Conservation (phyloP, 177 flowering plant genomes). For the Telopea speciosissima region DNA sequence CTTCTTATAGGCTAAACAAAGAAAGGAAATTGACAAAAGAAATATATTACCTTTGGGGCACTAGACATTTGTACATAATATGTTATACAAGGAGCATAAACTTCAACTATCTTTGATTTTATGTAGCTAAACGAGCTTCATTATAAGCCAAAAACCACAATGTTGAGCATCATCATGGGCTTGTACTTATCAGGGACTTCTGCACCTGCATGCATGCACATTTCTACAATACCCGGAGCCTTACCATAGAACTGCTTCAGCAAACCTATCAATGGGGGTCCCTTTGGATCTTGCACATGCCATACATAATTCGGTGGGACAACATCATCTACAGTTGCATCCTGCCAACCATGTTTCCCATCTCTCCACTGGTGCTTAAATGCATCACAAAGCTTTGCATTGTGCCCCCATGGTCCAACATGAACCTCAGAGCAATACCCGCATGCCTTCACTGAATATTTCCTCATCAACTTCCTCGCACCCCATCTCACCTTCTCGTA, state of each 20-base stretch:
- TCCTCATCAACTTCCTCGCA: slow-evolving; percentile 59
- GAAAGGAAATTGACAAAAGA: neutral
- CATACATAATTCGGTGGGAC: slow-evolving; percentile 88
- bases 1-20: too few species aligned
- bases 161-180: slow-evolving; percentile 96
- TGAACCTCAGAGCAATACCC: slow-evolving; percentile 96
- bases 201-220: slow-evolving; percentile 87
- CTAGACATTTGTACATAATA: neutral
- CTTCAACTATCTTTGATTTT: neutral
- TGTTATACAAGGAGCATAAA: neutral
- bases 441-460: slow-evolving; percentile 83
- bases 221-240: slow-evolving; percentile 88
- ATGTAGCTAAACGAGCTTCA: slow-evolving; percentile 52
- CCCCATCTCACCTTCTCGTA: slow-evolving; percentile 62
- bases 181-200: slow-evolving; percentile 51
- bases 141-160: slow-evolving; percentile 68
- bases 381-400: slow-evolving; percentile 83
- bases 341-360: slow-evolving; percentile 98
- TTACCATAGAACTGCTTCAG: slow-evolving; percentile 78
- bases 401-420: slow-evolving; percentile 97
- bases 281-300: slow-evolving; percentile 75
- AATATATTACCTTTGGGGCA: neutral
- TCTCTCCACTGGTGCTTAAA: slow-evolving; percentile 97
- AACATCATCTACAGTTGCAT: slow-evolving; percentile 77
- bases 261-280: slow-evolving; percentile 53